Percentiles rank a stretch among this genome's conserved stretches.
Conservation (phyloP, 176 grass and related monocot species). For the Oryza longistaminata region DNA sequence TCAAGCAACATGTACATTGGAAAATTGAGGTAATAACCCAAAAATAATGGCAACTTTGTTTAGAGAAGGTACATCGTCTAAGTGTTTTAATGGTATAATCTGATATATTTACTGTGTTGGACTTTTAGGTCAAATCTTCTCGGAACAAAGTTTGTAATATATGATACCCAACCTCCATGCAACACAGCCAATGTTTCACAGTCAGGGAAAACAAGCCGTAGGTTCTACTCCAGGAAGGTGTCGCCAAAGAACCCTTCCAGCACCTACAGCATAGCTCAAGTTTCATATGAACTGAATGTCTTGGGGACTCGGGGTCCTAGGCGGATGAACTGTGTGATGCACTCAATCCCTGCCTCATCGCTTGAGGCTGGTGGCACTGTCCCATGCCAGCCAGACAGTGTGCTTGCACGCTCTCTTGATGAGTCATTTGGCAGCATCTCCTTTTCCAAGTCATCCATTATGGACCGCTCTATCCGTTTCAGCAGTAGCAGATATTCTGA, state of each 20-base stretch:
- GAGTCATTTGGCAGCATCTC: constrained; percentile 82
- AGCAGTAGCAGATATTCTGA: constrained; percentile 68
- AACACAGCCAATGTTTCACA: constrained; percentile 44
- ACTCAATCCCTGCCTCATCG: constrained; percentile 72
- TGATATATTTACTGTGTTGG: constrained; percentile 32
- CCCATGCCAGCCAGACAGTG: constrained; percentile 51
- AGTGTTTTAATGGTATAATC: not conserved
- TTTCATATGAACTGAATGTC: constrained; percentile 88
- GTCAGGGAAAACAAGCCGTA: constrained; percentile 54
- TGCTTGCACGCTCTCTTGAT: constrained; percentile 46
- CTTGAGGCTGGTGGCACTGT: constrained; percentile 70
- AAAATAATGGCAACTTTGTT: constrained; percentile 14
- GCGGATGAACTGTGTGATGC: constrained; percentile 87
- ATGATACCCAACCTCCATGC: constrained; percentile 74
- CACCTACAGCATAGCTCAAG: constrained; percentile 72
- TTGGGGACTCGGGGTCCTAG: constrained; percentile 83
- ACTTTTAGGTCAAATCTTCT: constrained; percentile 86
- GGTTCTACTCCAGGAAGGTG: constrained; percentile 77
- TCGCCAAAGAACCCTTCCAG: constrained; percentile 58
- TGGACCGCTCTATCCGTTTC: constrained; percentile 58
- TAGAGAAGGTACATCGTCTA: constrained; percentile 31
- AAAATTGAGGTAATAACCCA: constrained; percentile 71
- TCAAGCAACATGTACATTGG: constrained; percentile 83
- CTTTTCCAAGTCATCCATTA: constrained; percentile 55
- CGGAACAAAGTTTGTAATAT: constrained; percentile 84